These are phyloP conservation scores for Astraeus odoratus DNA, from an alignment of 768 basidiomycete species.

Conservation along the genomic window DNA sequence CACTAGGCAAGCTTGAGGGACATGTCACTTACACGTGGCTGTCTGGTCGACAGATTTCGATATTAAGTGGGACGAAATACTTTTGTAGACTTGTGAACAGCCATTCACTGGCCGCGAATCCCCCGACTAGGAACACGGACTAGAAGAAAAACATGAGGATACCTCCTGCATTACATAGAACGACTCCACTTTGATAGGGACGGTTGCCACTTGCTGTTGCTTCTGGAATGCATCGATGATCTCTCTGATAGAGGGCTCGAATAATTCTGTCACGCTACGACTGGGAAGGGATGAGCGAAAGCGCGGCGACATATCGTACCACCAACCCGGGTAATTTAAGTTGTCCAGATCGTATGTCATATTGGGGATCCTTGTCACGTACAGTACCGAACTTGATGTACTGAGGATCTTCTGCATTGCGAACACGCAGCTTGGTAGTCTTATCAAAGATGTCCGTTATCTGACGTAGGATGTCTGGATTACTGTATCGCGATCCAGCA, in stretches of 20 bases:
- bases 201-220: constrained; percentile 25
- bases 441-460: constrained; percentile 35
- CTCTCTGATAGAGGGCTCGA: constrained; percentile 36
- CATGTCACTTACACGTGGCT: constrained; percentile 41
- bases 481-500: constrained; percentile 25
- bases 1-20: background rate
- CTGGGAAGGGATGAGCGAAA: constrained; percentile 15
- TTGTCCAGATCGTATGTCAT: constrained; percentile 34
- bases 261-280: constrained; percentile 34
- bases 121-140: constrained; percentile 47
- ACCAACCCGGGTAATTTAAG: constrained; percentile 33
- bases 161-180: background rate
- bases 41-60: constrained; percentile 44
- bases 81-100: constrained; percentile 37
- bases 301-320: background rate
- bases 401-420: constrained; percentile 28
- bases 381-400: constrained; percentile 37
- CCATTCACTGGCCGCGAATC: constrained; percentile 46
- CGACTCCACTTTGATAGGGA: constrained; percentile 26
- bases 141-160: constrained; percentile 3
- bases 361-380: constrained; percentile 31
- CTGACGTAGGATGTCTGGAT: constrained; percentile 26
- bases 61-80: constrained; percentile 30
- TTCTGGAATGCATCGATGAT: constrained; percentile 31
- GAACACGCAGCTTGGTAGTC: constrained; percentile 39